Evolutionary conservation across 768 basidiomycete genomes (phyloP).

Genomic region (Tulasnella sp.): DNA sequence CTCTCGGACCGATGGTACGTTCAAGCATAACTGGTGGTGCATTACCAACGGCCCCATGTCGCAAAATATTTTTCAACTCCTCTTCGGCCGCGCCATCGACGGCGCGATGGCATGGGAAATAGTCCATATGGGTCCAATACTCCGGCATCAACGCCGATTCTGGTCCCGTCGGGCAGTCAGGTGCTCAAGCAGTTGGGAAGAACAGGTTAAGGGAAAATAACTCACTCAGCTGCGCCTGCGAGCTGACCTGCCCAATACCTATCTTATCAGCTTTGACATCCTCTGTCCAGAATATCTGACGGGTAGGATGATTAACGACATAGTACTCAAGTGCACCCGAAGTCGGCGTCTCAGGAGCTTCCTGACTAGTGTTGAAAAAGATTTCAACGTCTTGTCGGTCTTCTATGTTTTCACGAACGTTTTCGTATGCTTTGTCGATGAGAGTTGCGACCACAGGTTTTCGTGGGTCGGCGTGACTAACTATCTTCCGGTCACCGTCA

Average conservation of each 20-base stretch:
- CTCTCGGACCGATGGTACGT: background rate
- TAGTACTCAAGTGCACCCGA: background rate
- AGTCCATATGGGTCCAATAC: constrained; percentile 17
- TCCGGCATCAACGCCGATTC: constrained; percentile 3
- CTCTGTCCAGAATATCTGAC: constrained; percentile 3
- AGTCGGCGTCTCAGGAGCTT: background rate
- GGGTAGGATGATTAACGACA: background rate
- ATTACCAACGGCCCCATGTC: constrained; percentile 13
- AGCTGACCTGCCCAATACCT: background rate
- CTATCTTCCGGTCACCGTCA: background rate
- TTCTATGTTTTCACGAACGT: background rate
- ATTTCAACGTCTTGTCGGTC: background rate
- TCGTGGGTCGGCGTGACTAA: background rate
- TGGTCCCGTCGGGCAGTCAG: background rate
- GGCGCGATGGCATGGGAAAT: constrained; percentile 9
- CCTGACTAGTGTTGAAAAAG: background rate
- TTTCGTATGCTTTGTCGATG: background rate
- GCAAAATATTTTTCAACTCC: background rate
- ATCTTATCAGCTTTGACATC: background rate
- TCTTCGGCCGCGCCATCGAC: background rate
- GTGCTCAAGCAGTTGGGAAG: too few species aligned
- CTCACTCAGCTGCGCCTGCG: background rate
- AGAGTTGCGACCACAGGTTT: background rate
- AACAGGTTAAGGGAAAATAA: background rate
- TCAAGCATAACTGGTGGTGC: background rate